Evolutionary conservation across 805 yeast species (phyloP).

Genomic region (baker's yeast (Saccharomyces cerevisiae)): DNA sequence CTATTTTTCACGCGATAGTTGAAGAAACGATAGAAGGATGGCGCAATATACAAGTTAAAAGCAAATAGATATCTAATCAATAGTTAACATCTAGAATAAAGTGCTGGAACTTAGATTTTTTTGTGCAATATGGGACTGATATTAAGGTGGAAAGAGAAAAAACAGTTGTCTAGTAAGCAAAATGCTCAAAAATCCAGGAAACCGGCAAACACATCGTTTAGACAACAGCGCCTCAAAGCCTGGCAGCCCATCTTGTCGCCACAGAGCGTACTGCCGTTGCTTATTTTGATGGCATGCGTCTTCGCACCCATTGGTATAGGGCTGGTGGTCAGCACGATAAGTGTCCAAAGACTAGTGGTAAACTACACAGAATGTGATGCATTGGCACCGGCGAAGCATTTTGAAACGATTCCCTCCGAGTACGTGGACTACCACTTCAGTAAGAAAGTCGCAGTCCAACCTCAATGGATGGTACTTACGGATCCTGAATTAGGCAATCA

Average conservation of each 20-base stretch:
- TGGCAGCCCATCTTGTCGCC: slow-evolving; percentile 89
- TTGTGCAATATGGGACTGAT: background rate
- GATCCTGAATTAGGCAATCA: slow-evolving; percentile 27
- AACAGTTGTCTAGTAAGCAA: slow-evolving; percentile 6
- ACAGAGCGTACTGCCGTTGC: slow-evolving; percentile 78
- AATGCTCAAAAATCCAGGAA: slow-evolving; percentile 36
- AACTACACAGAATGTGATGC: slow-evolving; percentile 65
- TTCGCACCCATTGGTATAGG: slow-evolving; percentile 90
- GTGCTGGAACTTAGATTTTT: background rate
- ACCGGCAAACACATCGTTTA: slow-evolving; percentile 67
- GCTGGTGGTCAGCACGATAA: slow-evolving; percentile 58
- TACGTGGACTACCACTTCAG: slow-evolving; percentile 56
- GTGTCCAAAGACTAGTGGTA: slow-evolving; percentile 63
- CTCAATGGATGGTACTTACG: slow-evolving; percentile 55
- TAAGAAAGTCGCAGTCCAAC: slow-evolving; percentile 28
- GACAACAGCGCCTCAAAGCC: slow-evolving; percentile 58
- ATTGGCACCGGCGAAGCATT: slow-evolving; percentile 38
- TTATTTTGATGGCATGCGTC: slow-evolving; percentile 62
- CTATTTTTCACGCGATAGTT: background rate
- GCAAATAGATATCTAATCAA: background rate
- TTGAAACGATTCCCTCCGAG: slow-evolving; percentile 48
- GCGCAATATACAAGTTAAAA: background rate
- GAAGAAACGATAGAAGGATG: background rate
- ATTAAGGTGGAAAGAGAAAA: background rate
- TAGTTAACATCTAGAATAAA: background rate